Percentiles rank a stretch among this genome's conserved stretches.
Conservation (phyloP, 1,284 basidiomycete species). For the Trametes hirsuta region DNA sequence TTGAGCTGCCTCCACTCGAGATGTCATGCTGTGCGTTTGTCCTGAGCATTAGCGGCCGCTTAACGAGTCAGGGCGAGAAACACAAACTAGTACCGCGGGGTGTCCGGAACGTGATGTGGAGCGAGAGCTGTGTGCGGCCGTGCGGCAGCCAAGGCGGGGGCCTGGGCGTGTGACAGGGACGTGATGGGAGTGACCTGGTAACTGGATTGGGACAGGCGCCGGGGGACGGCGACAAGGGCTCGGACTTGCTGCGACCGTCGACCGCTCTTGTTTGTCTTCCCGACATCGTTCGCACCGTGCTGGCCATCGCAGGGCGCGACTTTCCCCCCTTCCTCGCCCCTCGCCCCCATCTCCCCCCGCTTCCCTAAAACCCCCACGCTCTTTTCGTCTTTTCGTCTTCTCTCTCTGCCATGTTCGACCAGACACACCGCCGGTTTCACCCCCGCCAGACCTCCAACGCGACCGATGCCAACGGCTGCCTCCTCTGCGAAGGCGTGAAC, state of each 20-base stretch:
- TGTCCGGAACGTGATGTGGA: not conserved
- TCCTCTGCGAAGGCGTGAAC: conserved; percentile 39
- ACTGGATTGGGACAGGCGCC: conserved; percentile 12
- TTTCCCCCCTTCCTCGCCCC: conserved; percentile 13
- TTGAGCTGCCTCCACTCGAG: too few species aligned
- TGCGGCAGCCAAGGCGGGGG: not conserved
- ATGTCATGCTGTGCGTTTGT: too few species aligned
- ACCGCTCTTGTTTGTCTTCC: conserved; percentile 23
- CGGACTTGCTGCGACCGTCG: conserved; percentile 11
- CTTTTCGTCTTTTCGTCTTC: conserved; percentile 31
- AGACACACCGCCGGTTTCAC: conserved; percentile 47
- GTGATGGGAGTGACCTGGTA: conserved; percentile 21
- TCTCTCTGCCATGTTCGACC: conserved; percentile 49
- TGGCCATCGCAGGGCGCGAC: conserved; percentile 36
- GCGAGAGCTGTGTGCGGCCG: not conserved
- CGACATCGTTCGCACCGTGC: conserved; percentile 37
- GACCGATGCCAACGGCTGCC: conserved; percentile 30
- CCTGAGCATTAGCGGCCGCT: too few species aligned
- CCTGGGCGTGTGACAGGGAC: conserved; percentile 18
- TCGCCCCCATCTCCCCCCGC: conserved; percentile 11
- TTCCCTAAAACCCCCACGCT: conserved; percentile 38
- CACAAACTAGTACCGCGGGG: too few species aligned
- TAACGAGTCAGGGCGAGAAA: too few species aligned
- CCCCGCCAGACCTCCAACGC: conserved; percentile 32
- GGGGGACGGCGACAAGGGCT: not conserved